Evolutionary conservation across 73 alveolate genomes (phyloP).

Genomic region (Urostyla sp.): DNA sequence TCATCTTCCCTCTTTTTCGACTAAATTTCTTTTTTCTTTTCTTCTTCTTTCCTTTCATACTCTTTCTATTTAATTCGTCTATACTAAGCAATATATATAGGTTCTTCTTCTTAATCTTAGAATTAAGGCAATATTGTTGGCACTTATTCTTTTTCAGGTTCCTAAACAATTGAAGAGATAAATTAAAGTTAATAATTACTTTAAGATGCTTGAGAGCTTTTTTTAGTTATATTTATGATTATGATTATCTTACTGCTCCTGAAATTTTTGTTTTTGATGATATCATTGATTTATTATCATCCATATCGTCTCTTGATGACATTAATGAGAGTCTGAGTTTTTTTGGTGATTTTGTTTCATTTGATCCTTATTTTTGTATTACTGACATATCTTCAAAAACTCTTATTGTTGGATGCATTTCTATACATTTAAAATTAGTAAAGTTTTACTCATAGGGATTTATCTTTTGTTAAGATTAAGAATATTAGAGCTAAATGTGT

Average conservation of each 20-base stretch:
- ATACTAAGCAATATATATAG: neutral
- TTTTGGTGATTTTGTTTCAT: conserved; percentile 1
- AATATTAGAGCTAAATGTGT: conserved; percentile 12
- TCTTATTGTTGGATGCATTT: neutral
- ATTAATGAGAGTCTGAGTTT: no score
- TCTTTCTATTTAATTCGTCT: conserved; percentile 15
- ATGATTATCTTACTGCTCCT: neutral
- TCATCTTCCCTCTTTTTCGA: neutral
- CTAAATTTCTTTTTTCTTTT: neutral
- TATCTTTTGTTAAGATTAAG: conserved; percentile 7
- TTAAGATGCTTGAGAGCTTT: neutral
- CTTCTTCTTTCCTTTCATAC: conserved; percentile 32
- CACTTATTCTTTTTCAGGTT: neutral
- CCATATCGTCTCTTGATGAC: neutral
- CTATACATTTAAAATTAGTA: no score
- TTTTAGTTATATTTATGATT: neutral
- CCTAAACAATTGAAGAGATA: neutral
- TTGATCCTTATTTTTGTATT: neutral
- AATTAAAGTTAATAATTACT: neutral
- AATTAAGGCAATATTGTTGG: neutral
- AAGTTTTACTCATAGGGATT: conserved; percentile 13
- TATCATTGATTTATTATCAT: neutral
- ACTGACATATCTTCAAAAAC: neutral
- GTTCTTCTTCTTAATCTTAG: neutral
- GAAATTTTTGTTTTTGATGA: neutral